phyloP scores from a whole-genome alignment of 2,329 filamentous ascomycete species.

The Mycosphaerella arachidis region DNA sequence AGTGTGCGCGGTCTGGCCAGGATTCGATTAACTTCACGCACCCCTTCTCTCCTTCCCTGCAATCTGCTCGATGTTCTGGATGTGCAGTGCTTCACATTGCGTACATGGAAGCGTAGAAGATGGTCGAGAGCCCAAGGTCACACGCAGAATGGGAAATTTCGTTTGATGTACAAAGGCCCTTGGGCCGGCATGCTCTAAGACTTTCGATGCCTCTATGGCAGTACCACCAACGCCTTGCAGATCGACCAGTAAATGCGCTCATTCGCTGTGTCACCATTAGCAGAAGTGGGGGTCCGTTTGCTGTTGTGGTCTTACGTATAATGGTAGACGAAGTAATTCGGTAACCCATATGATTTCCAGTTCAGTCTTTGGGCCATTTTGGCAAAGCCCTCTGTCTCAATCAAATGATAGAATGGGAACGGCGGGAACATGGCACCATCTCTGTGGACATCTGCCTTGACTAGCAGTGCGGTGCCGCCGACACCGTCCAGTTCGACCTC shows the following conservation, averaged over 20 bases:
- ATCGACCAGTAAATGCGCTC: background rate
- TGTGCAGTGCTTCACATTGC: background rate
- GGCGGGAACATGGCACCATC: constrained; percentile 98
- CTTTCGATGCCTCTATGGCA: constrained; percentile 1
- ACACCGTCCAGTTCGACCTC: constrained; percentile 78
- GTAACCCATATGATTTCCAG: constrained; percentile 80
- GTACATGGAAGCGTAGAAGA: background rate
- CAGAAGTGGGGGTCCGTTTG: background rate
- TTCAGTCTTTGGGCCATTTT: constrained; percentile 91
- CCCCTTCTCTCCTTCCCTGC: background rate
- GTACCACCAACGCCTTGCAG: constrained; percentile 7
- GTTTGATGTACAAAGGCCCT: constrained; percentile 4
- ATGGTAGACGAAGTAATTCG: constrained; percentile 79
- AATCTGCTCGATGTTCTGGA: background rate
- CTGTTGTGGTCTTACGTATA: background rate
- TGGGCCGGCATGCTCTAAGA: constrained; percentile 2
- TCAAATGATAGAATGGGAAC: constrained; percentile 92
- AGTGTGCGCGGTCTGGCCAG: background rate
- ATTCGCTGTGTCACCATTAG: background rate
- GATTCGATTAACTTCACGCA: too few relatives aligned
- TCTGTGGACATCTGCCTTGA: constrained; percentile 93
- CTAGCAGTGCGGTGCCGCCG: constrained; percentile 83
- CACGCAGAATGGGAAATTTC: background rate
- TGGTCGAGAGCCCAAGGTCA: background rate
- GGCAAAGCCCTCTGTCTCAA: constrained; percentile 96